Evolutionary conservation across 345 rosid genomes (phyloP).

Genomic region (Turnera subulata): DNA sequence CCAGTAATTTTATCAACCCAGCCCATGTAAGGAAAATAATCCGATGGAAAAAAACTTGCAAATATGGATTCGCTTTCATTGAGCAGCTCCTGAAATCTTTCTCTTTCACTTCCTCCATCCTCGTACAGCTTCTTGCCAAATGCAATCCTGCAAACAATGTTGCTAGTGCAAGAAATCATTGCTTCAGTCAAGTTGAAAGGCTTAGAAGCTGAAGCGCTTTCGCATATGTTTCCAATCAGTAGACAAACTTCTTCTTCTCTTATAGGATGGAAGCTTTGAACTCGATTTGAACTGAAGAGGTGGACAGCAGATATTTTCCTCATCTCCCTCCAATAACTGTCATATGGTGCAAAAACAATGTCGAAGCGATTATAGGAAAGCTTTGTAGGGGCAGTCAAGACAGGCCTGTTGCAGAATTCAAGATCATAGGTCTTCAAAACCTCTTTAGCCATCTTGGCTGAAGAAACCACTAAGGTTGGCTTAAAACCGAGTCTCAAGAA

Average conservation of each 20-base stretch:
- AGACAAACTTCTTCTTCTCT: constrained; percentile 41
- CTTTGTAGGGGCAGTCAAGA: not conserved
- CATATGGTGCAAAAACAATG: constrained; percentile 24
- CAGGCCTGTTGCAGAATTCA: not conserved
- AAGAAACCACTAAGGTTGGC: constrained; percentile 8
- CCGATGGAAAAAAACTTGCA: constrained; percentile 34
- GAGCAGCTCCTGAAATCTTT: constrained; percentile 23
- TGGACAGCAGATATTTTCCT: constrained; percentile 34
- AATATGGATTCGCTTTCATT: constrained; percentile 27
- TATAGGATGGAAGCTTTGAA: constrained; percentile 29
- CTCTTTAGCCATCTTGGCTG: constrained; percentile 14
- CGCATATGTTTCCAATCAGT: constrained; percentile 24
- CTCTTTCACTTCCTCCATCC: constrained; percentile 19
- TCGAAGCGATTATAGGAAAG: constrained; percentile 6
- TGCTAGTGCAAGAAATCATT: constrained; percentile 12
- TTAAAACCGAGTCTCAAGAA: constrained; percentile 8
- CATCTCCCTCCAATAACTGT: constrained; percentile 41
- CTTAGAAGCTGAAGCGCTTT: not conserved
- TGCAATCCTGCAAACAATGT: constrained; percentile 26
- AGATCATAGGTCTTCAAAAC: constrained; percentile 4
- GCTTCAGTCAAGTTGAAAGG: constrained; percentile 6
- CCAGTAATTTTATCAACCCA: constrained; percentile 44
- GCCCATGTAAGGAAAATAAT: constrained; percentile 39
- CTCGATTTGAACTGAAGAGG: constrained; percentile 31
- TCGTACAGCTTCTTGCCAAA: constrained; percentile 47